These are phyloP conservation scores for Wallacemonas sp. DNA, from an alignment of 208 protist species.

Conservation along the genomic window DNA sequence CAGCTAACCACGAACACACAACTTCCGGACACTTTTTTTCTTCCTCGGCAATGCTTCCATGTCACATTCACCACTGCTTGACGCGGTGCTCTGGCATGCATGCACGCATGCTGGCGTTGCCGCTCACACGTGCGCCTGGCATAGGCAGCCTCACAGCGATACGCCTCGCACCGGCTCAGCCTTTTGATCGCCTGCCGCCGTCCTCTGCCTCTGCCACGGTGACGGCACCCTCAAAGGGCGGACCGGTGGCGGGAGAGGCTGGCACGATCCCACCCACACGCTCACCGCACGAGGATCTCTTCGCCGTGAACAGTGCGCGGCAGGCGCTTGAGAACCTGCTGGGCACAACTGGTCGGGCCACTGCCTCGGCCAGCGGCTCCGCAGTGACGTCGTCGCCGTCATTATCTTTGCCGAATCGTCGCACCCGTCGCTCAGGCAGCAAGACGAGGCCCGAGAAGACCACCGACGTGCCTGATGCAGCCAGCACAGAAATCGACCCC, in stretches of 20 bases:
- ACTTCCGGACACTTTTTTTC: too few species aligned
- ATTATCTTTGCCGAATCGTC: too few species aligned
- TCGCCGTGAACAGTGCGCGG: background rate
- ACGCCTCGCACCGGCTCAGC: background rate
- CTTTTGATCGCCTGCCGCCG: background rate
- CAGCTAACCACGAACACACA: too few species aligned
- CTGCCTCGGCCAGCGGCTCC: background rate
- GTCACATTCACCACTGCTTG: background rate
- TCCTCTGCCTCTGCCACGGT: background rate
- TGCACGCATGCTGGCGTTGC: background rate
- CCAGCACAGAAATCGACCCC: background rate
- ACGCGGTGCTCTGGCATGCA: background rate
- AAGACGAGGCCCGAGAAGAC: background rate
- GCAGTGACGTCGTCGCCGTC: background rate
- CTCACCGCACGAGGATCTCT: slow-evolving; percentile 11
- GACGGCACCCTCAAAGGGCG: background rate
- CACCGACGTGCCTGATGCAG: background rate
- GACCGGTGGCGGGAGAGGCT: too few species aligned
- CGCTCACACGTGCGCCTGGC: background rate
- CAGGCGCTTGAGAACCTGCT: slow-evolving; percentile 5
- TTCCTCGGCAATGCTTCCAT: background rate
- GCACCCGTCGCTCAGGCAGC: background rate
- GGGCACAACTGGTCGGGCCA: background rate
- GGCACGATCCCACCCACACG: too few species aligned
- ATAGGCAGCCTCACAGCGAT: background rate